Evolutionary conservation across 495 filamentous ascomycete genomes (phyloP).

Genomic region (Daldinia concentrica): DNA sequence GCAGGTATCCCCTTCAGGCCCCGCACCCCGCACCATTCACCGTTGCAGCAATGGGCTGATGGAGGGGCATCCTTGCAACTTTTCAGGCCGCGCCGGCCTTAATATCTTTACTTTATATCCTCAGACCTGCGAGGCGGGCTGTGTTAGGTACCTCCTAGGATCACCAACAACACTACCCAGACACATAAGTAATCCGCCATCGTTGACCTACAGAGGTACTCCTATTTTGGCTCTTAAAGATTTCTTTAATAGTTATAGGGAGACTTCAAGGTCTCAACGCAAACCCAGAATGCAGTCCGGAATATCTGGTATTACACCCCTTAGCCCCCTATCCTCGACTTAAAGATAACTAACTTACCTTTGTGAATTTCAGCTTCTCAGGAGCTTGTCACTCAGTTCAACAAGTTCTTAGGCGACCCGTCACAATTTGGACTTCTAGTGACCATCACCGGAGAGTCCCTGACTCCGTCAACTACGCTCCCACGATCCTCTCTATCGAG

Average conservation of each 20-base stretch:
- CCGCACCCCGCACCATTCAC: conserved; percentile 19
- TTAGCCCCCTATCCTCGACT: conserved; percentile 2
- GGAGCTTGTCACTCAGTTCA: conserved; percentile 87
- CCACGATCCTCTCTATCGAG: conserved; percentile 58
- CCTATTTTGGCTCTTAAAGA: not conserved
- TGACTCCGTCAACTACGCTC: conserved; percentile 71
- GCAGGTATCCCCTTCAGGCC: conserved; percentile 8
- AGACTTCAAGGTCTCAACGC: not conserved
- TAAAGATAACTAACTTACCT: conserved; percentile 19
- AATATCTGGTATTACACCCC: conserved; percentile 71
- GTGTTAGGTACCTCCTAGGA: not conserved
- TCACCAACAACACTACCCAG: not conserved
- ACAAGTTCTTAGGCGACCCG: conserved; percentile 69
- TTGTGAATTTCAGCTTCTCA: conserved; percentile 70
- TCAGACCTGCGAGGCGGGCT: not conserved
- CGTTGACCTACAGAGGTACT: not conserved
- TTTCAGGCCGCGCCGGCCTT: conserved; percentile 2
- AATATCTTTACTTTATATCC: not conserved
- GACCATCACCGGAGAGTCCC: conserved; percentile 78
- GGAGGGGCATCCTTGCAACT: conserved; percentile 30
- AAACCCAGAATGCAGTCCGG: conserved; percentile 79
- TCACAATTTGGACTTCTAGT: conserved; percentile 81
- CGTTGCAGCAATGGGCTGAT: conserved; percentile 1
- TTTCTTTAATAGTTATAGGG: not conserved
- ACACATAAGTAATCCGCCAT: too few relatives aligned